phyloP scores from a whole-genome alignment of 768 basidiomycete genomes.

The Lenzites betulinus region DNA sequence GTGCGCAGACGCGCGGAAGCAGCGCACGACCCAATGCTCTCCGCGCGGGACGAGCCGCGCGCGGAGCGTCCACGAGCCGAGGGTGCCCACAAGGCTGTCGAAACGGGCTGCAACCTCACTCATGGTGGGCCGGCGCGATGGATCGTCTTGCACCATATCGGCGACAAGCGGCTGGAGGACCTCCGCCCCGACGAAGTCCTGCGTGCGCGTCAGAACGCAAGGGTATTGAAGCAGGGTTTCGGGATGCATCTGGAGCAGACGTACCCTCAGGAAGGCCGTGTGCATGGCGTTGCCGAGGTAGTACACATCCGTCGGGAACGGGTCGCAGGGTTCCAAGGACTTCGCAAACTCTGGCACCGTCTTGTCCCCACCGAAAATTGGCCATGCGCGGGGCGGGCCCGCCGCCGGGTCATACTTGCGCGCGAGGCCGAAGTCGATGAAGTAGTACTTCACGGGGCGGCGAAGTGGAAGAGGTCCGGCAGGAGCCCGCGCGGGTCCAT shows the following conservation, averaged over 20 bases:
- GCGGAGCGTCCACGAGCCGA: neutral
- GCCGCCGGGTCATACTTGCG: conserved; percentile 31
- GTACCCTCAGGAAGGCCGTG: conserved; percentile 14
- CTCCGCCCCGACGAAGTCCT: conserved; percentile 21
- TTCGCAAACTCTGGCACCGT: conserved; percentile 27
- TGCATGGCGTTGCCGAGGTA: conserved; percentile 24
- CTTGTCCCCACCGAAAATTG: conserved; percentile 22
- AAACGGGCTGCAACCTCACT: conserved; percentile 25
- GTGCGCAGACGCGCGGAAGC: neutral
- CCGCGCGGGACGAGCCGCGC: neutral
- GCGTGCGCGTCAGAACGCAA: neutral
- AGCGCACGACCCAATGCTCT: neutral
- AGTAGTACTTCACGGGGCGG: too few relatives aligned
- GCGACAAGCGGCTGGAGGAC: conserved; percentile 30
- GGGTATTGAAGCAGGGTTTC: neutral
- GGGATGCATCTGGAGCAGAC: conserved; percentile 6
- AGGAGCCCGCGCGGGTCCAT: conserved; percentile 23
- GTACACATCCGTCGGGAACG: conserved; percentile 28
- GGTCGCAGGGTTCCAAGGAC: conserved; percentile 17
- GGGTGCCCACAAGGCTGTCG: neutral
- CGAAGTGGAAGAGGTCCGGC: conserved; percentile 23
- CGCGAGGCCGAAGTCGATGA: conserved; percentile 29
- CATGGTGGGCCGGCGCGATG: conserved; percentile 29
- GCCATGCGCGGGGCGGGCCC: conserved; percentile 26
- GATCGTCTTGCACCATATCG: conserved; percentile 31